Base-by-base conservation (phyloP, 176 grass and related monocot genomes). In the Eleusine indica region DNA sequence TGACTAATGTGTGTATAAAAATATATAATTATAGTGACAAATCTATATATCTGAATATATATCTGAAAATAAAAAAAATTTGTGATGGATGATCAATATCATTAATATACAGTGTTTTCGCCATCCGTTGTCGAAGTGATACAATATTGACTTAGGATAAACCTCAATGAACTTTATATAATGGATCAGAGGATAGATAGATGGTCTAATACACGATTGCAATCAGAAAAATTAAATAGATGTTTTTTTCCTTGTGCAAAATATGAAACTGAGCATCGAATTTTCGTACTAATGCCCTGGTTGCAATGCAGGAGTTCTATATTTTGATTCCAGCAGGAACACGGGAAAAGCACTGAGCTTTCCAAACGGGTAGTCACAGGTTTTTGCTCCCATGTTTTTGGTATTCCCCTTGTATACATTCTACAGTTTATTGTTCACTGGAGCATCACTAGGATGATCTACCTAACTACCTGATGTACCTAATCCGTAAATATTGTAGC, bases 361-460 rank as follows among this genome's bases (percentile, higher is more conserved):
- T 9, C 66, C 2, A 41, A 21, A 68, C 6, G 7, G 5, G 66
- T 56, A 54, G 3, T 57, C 0, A 21, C 18, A 57, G 17, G 14
- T 53, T 53, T 53, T 53, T 51, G 3, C 15, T 53, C 11, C 11
- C 51, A 1, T 57, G 19, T 21, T 57, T 57, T 57, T 18, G 53
- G 4, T 64, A 4, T 64, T 29, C 19, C 51, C 10, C 49, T 53
- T 77, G 80, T 83, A 71, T 88, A 73, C 46, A 47, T 54, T 73
- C 9, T 9, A 3, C 15, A 66, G 25, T 66, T 66, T 83, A 54
- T 82, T 77, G 37, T 69, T 30, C 11, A 56, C 19, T 28, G 32
- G 15, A 81, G 52, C 79, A 71, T 56, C 80, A 57, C 66, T 83
- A 82, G 54, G 43, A 71, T 73, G 81, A 67, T 47, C 67, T 57